Base-by-base conservation (phyloP, 1,284 basidiomycete species). In the Inonotus hispidus region DNA sequence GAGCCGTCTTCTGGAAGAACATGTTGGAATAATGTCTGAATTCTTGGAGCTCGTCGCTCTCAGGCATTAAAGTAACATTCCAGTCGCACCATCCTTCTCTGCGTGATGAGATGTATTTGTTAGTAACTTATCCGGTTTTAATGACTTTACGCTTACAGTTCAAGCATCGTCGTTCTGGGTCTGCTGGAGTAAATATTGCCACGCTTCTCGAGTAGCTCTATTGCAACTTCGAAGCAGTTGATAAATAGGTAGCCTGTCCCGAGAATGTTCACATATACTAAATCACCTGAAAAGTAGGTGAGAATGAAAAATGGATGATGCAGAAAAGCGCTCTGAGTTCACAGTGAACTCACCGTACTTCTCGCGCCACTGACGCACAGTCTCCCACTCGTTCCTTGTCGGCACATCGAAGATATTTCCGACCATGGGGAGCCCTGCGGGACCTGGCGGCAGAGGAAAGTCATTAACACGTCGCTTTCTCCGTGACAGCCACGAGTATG, bases 161-260 rank as follows among this genome's bases (percentile, higher is more conserved):
- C 53, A 21, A 54, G 27, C 53, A 54, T 23, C 21, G 53, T 54
- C 32, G 16, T 38, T 37, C 35, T 25, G 7, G 56, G 56, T 32
- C 56, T 23, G 6, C 23, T 25, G 1, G 56, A 58, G 43, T 68
- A 70, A 11, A 66, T 54, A 13, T 63, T 37, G 19, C 65, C 63
- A 23, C 66, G 61, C 53, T 67, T 67, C 25, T 68, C 67, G 53
- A 71, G 53, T 3, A 71, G 56, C 19, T 69, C 69, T 19, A 58
- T 53, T 29, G 67, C 65, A 21, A 58, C 62, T 16, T 66, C 58
- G 32, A 61, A 63, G 5, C 66, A 65, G 41, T 68, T 71, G n/a
- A 70, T 29, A 27, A 71, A 56, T 6, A 70, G 43, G 23, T 66
- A 63, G 2, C 54, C 57, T 32, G 65, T 60, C 21, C 65, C 66